Conservation (phyloP, 2,329 filamentous ascomycete species). For the Mycosphaerella sp. region DNA sequence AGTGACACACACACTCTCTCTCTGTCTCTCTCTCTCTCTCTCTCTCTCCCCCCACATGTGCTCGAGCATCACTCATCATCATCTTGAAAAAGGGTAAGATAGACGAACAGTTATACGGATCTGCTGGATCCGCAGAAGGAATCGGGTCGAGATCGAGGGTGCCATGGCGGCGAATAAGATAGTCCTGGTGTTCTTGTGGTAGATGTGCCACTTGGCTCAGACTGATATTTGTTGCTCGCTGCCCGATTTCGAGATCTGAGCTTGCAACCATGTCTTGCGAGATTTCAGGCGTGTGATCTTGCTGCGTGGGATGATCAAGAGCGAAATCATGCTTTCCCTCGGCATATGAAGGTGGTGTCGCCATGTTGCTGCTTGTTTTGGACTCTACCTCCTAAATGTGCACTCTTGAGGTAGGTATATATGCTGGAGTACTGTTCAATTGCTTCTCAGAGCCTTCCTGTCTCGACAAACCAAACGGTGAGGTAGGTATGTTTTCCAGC, state of each 20-base stretch:
- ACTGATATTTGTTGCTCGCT: conserved; percentile 25
- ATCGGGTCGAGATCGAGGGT: conserved; percentile 50
- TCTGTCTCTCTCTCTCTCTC: too few species aligned
- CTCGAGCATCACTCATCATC: too few species aligned
- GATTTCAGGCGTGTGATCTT: not conserved
- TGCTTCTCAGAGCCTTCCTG: too few species aligned
- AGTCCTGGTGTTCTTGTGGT: conserved; percentile 43
- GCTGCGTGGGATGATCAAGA: not conserved
- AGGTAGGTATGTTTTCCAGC: too few species aligned
- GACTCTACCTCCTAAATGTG: not conserved
- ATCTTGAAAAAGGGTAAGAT: not conserved
- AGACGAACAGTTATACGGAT: conserved; percentile 47
- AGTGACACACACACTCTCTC: too few species aligned
- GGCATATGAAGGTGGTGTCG: not conserved
- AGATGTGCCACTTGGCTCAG: conserved; percentile 31
- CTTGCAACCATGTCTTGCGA: conserved; percentile 1
- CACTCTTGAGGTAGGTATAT: not conserved
- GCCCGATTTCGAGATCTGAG: conserved; percentile 22
- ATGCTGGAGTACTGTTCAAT: not conserved
- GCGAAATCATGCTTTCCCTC: conserved; percentile 8
- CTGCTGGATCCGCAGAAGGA: conserved; percentile 44
- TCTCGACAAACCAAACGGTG: too few species aligned
- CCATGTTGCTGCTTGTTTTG: not conserved
- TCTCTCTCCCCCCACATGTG: too few species aligned
- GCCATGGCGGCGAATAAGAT: conserved; percentile 48